Conservation (phyloP, 83 land plant genomes). For the Thuja plicata region DNA sequence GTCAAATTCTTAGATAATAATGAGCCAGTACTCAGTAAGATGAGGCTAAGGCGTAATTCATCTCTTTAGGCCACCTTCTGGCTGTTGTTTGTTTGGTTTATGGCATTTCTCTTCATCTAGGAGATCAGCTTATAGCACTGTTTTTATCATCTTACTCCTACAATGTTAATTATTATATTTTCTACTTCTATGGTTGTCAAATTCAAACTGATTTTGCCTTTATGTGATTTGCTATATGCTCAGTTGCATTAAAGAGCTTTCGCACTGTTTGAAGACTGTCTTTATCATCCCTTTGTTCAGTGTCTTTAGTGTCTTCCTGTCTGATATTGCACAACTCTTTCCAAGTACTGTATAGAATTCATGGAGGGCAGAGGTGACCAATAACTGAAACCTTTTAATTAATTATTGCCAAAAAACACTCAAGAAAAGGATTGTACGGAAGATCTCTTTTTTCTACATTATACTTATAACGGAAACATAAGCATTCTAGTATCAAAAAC, state of each 20-base stretch:
- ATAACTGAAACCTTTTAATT: neutral
- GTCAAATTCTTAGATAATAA: too few relatives aligned
- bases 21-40: too few relatives aligned
- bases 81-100: too few relatives aligned
- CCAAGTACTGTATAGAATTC: neutral
- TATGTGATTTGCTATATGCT: neutral
- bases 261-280: neutral
- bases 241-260: neutral
- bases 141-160: neutral
- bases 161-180: neutral
- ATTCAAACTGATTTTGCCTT: neutral
- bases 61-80: too few relatives aligned
- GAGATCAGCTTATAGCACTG: neutral
- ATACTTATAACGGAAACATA: neutral
- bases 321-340: neutral
- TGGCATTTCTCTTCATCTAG: too few relatives aligned
- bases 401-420: neutral
- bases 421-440: neutral
- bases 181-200: neutral
- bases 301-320: neutral
- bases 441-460: neutral
- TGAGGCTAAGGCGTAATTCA: too few relatives aligned
- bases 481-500: neutral
- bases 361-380: neutral
- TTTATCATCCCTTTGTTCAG: neutral